Percentiles rank a stretch among this genome's conserved stretches.
Conservation (phyloP, 1,284 basidiomycete genomes). For the Earliella scabrosa region DNA sequence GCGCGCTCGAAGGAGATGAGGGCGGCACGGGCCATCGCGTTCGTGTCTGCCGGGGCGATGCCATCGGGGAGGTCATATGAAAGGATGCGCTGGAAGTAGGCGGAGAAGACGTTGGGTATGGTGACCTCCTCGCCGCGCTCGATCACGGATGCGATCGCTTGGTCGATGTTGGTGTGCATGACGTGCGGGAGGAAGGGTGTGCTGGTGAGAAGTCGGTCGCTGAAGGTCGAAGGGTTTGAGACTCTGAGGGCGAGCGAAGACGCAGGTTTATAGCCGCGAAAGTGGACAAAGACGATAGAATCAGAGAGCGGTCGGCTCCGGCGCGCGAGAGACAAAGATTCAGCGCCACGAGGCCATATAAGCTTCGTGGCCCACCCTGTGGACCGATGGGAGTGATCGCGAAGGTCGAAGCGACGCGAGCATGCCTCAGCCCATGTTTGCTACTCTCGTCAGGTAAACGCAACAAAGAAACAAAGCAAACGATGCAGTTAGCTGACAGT, state of each 20-base stretch:
- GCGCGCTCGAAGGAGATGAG: conserved; percentile 22
- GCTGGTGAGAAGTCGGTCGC: background rate
- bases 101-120: conserved; percentile 25
- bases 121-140: conserved; percentile 18
- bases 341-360: conserved; percentile 9
- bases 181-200: background rate
- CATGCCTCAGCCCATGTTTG: too few relatives aligned
- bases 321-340: conserved; percentile 7
- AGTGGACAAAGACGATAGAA: conserved; percentile 16
- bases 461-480: too few relatives aligned
- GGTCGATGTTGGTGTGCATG: conserved; percentile 21
- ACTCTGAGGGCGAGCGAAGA: background rate
- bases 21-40: conserved; percentile 14
- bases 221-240: background rate
- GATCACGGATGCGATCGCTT: conserved; percentile 20
- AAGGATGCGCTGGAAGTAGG: conserved; percentile 19
- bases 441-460: too few relatives aligned
- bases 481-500: too few relatives aligned
- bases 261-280: conserved; percentile 10
- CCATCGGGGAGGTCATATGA: conserved; percentile 5
- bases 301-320: conserved; percentile 1
- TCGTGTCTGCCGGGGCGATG: conserved; percentile 1
- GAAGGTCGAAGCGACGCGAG: background rate
- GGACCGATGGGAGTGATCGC: background rate
- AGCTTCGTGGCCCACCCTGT: background rate